Percentiles rank a stretch among this genome's conserved stretches.
Conservation (phyloP, 2,329 filamentous ascomycete genomes). For the Epichloe gansuensis region DNA sequence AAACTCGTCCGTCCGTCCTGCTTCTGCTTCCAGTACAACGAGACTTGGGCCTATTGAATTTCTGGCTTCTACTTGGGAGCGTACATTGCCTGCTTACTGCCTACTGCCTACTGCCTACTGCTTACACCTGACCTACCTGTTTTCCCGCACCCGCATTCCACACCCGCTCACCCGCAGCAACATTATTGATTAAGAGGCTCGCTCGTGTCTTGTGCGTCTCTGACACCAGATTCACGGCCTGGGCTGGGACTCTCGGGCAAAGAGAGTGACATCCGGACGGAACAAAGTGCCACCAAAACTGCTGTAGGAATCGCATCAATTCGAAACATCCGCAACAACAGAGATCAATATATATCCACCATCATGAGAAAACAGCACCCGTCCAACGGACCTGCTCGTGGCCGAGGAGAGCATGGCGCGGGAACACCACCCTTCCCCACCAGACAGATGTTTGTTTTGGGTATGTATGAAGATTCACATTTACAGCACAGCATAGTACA, state of each 20-base stretch:
- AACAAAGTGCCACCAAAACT: background rate
- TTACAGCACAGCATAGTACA: no score
- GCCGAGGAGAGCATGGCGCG: slow-evolving; percentile 12
- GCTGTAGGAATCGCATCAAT: background rate
- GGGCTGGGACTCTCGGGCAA: background rate
- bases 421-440: slow-evolving; percentile 23
- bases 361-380: slow-evolving; percentile 19
- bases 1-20: background rate
- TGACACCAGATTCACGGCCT: background rate
- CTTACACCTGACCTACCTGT: no score
- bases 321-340: background rate
- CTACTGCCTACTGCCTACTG: no score
- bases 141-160: no score
- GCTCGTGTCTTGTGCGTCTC: background rate
- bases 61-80: no score
- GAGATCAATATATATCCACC: slow-evolving; percentile 5
- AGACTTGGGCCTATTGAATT: no score
- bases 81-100: no score
- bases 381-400: slow-evolving; percentile 12
- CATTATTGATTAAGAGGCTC: background rate
- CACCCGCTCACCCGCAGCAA: no score
- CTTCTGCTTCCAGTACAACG: background rate
- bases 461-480: slow-evolving; percentile 28
- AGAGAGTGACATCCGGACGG: background rate
- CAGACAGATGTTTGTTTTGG: slow-evolving; percentile 39